phyloP scores from a whole-genome alignment of 768 basidiomycete genomes.

The Hortiboletus campestris region DNA sequence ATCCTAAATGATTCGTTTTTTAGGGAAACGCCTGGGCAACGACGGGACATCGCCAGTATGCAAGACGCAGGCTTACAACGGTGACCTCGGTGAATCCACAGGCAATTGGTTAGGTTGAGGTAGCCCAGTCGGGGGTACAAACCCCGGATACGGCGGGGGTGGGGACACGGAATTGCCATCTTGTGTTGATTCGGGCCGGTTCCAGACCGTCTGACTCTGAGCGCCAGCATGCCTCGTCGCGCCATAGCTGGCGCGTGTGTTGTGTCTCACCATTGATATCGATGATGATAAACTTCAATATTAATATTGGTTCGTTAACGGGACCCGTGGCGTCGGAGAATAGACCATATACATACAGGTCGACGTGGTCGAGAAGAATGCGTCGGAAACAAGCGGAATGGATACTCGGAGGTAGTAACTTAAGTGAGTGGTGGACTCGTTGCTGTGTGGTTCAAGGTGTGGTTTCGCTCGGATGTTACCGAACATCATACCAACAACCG shows the following conservation, averaged over 20 bases:
- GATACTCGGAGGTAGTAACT: background rate
- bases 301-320: background rate
- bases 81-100: background rate
- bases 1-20: background rate
- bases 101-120: background rate
- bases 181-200: background rate
- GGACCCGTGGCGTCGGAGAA: background rate
- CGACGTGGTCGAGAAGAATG: background rate
- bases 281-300: background rate
- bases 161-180: background rate
- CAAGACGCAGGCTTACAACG: constrained; percentile 3
- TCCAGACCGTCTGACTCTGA: too few species aligned
- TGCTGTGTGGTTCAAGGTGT: too few species aligned
- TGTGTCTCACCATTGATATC: background rate
- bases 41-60: background rate
- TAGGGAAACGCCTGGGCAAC: background rate
- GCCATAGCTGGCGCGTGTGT: constrained; percentile 1
- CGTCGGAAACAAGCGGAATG: background rate
- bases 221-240: constrained; percentile 1
- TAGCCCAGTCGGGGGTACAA: background rate
- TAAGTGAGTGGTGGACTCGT: too few species aligned
- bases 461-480: too few species aligned
- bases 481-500: too few species aligned
- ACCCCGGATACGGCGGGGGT: constrained; percentile 12
- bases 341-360: background rate